phyloP scores from a whole-genome alignment of 441 rosid species.

The Brassica balearica region DNA sequence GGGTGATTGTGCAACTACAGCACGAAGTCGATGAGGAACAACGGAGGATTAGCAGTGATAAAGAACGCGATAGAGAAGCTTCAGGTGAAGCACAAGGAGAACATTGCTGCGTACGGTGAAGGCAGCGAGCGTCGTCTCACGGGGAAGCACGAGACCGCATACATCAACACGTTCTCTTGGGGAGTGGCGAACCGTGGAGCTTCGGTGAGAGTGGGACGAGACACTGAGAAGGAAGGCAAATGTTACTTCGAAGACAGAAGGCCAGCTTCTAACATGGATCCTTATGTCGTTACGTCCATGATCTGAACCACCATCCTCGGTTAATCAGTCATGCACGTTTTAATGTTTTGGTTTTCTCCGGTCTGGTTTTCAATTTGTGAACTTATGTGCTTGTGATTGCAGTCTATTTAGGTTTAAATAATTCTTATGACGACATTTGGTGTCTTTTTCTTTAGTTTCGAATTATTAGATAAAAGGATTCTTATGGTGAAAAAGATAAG shows the following conservation, averaged over 20 bases:
- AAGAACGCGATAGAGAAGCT: conserved; percentile 79
- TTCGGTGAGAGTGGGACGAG: conserved; percentile 54
- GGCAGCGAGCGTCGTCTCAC: conserved; percentile 69
- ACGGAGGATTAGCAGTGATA: conserved; percentile 67
- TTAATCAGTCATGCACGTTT: not conserved
- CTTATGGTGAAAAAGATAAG: not conserved
- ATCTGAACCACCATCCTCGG: conserved; percentile 58
- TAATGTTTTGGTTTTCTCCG: not conserved
- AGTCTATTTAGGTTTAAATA: conserved; percentile 3
- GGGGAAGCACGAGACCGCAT: not conserved
- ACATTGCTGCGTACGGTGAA: conserved; percentile 65
- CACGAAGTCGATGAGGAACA: conserved; percentile 71
- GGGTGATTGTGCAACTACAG: conserved; percentile 51
- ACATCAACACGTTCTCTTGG: not conserved
- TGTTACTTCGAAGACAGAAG: conserved; percentile 69
- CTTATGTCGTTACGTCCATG: conserved; percentile 68
- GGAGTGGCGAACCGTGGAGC: not conserved
- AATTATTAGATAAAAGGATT: conserved; percentile 18
- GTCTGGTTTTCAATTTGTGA: not conserved
- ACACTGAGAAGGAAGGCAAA: conserved; percentile 62
- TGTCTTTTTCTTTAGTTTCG: not conserved
- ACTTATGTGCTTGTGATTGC: not conserved
- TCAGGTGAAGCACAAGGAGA: conserved; percentile 53
- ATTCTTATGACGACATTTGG: conserved; percentile 8
- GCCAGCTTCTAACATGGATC: conserved; percentile 76